These are phyloP conservation scores for Blastocystis sp. DNA, from an alignment of 352 stramenopile genomes.

Conservation along the genomic window DNA sequence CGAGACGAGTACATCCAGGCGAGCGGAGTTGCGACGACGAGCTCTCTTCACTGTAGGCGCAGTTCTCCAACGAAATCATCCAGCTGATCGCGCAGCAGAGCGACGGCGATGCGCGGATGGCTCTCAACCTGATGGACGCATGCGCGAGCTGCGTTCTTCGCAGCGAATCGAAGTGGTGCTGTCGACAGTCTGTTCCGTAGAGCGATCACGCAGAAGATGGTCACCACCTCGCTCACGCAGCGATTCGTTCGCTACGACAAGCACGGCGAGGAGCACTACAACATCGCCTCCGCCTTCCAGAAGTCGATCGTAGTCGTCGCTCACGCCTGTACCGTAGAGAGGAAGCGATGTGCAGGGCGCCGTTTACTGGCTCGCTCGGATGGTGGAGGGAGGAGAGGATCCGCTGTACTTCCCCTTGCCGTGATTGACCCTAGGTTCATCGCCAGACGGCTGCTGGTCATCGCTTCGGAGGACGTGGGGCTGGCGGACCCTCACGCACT, in stretches of 20 bases:
- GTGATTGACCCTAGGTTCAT: constrained; percentile 65
- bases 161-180: constrained; percentile 68
- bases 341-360: constrained; percentile 75
- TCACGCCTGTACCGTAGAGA: constrained; percentile 57
- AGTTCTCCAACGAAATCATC: constrained; percentile 70
- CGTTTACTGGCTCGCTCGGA: constrained; percentile 77
- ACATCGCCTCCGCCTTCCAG: constrained; percentile 76
- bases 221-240: constrained; percentile 73
- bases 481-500: constrained; percentile 73
- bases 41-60: background rate
- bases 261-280: constrained; percentile 78
- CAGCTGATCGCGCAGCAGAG: constrained; percentile 73
- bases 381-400: constrained; percentile 79
- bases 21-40: background rate
- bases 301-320: constrained; percentile 69
- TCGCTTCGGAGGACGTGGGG: constrained; percentile 77
- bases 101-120: constrained; percentile 74
- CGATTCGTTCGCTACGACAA: constrained; percentile 75
- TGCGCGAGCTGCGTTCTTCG: constrained; percentile 66
- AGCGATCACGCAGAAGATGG: constrained; percentile 70
- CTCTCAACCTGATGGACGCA: constrained; percentile 75
- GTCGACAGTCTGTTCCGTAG: constrained; percentile 63
- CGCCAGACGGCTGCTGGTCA: constrained; percentile 74
- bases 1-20: background rate
- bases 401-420: constrained; percentile 67